These are phyloP conservation scores for Nidularia sp. DNA, from an alignment of 768 basidiomycete species.

Conservation along the genomic window DNA sequence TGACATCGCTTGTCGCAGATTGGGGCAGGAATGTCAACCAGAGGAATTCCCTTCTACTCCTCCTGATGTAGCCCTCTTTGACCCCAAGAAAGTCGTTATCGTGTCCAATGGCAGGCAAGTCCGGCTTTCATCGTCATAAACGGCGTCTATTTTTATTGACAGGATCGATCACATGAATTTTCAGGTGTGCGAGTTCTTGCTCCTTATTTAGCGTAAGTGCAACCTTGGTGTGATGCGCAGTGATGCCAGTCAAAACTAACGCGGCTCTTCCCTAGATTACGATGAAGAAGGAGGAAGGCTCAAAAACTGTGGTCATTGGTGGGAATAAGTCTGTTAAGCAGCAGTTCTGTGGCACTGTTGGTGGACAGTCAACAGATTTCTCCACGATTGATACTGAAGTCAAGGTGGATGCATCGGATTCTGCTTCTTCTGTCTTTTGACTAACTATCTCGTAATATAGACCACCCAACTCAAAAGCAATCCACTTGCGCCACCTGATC, in stretches of 20 bases:
- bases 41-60: slow-evolving; percentile 20
- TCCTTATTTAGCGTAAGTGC: slow-evolving; percentile 40
- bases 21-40: slow-evolving; percentile 40
- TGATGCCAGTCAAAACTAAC: not conserved
- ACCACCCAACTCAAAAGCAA: slow-evolving; percentile 50
- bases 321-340: slow-evolving; percentile 46
- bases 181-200: slow-evolving; percentile 47
- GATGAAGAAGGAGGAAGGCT: slow-evolving; percentile 56
- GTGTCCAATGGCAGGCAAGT: slow-evolving; percentile 48
- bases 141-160: slow-evolving; percentile 5
- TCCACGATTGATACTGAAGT: slow-evolving; percentile 58
- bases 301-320: slow-evolving; percentile 52
- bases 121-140: slow-evolving; percentile 2
- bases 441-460: slow-evolving; percentile 18
- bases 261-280: slow-evolving; percentile 34
- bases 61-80: slow-evolving; percentile 45
- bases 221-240: slow-evolving; percentile 6
- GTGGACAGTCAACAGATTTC: slow-evolving; percentile 60
- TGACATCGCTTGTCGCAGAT: slow-evolving; percentile 16
- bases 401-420: slow-evolving; percentile 29
- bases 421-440: not conserved
- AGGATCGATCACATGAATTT: not conserved
- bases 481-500: slow-evolving; percentile 57
- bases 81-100: slow-evolving; percentile 47
- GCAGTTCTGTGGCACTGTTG: slow-evolving; percentile 60